Percentiles rank a stretch among this genome's conserved stretches.
These are phyloP conservation scores for Batkoa obscura DNA, from an alignment of 371 early-diverging fungal species.

Conservation along the genomic window DNA sequence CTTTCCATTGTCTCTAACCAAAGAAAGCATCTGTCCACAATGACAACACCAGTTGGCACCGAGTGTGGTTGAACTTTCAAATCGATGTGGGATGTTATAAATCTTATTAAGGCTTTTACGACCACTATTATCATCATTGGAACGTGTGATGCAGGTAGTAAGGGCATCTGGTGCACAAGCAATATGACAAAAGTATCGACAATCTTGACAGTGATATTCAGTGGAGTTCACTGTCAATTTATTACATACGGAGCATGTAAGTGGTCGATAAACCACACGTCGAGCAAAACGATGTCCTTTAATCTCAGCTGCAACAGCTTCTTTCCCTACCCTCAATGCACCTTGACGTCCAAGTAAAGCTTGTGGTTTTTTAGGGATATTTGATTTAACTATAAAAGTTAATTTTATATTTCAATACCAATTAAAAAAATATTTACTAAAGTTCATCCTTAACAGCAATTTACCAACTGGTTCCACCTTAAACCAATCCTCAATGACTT, in stretches of 20 bases:
- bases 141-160: constrained; percentile 70
- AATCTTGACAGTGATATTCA: constrained; percentile 83
- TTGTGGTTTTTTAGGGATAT: not conserved
- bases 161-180: constrained; percentile 70
- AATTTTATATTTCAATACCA: not conserved
- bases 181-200: constrained; percentile 84
- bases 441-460: constrained; percentile 10
- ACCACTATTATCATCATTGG: constrained; percentile 18
- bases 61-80: constrained; percentile 49
- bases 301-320: constrained; percentile 46
- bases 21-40: constrained; percentile 84
- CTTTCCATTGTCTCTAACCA: constrained; percentile 17
- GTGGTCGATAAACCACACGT: constrained; percentile 68
- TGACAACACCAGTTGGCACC: constrained; percentile 91
- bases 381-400: not conserved
- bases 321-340: constrained; percentile 68
- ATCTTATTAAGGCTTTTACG: constrained; percentile 8
- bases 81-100: constrained; percentile 84
- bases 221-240: constrained; percentile 73
- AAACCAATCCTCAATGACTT: constrained; percentile 9
- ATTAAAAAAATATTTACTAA: not conserved
- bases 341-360: constrained; percentile 53
- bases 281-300: constrained; percentile 73
- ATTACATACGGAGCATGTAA: constrained; percentile 83
- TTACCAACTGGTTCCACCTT: constrained; percentile 20